Percentiles rank a stretch among this genome's conserved stretches.
Conservation (phyloP, 73 alveolate genomes). For the Paramecium sonneborni region DNA sequence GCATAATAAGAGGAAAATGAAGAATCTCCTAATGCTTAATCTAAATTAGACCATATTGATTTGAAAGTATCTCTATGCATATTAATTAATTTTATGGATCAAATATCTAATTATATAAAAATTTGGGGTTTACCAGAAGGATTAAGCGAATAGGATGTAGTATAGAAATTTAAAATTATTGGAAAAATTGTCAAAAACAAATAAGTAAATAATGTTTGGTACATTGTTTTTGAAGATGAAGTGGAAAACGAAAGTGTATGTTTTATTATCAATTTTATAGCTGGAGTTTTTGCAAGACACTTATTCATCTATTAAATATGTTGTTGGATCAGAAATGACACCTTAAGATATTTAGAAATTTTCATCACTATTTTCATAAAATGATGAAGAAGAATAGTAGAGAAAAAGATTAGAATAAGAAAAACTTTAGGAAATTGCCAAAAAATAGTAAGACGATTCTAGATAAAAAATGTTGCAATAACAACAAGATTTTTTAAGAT, state of each 20-base stretch:
- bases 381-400: background rate
- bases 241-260: conserved; percentile 9
- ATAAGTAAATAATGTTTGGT: background rate
- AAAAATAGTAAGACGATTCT: background rate
- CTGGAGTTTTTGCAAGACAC: background rate
- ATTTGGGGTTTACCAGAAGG: conserved; percentile 20
- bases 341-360: background rate
- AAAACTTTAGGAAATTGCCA: background rate
- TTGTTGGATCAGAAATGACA: background rate
- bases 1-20: background rate
- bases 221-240: background rate
- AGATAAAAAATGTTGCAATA: background rate
- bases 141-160: background rate
- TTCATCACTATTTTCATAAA: background rate
- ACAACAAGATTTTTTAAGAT: conserved; percentile 28
- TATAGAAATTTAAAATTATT: background rate
- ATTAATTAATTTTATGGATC: background rate
- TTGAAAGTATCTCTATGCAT: background rate
- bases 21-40: background rate
- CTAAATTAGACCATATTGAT: conserved; percentile 46
- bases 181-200: background rate
- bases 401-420: background rate
- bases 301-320: background rate
- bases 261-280: background rate
- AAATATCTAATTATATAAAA: background rate